Conservation (phyloP, 2,329 filamentous ascomycete genomes). For the Ceratocystis harringtonii region DNA sequence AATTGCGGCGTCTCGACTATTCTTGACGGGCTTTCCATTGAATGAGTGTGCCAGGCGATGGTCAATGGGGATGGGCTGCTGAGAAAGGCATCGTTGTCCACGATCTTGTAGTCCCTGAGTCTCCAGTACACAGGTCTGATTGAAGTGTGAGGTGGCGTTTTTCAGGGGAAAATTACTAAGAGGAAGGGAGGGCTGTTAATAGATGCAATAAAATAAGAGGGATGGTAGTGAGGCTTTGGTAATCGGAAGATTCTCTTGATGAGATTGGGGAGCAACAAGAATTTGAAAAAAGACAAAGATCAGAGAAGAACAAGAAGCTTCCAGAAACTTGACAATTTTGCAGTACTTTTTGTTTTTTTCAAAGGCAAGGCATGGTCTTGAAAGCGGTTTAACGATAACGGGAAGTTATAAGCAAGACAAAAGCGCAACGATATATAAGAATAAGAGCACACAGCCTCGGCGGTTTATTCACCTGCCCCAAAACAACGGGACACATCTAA, state of each 20-base stretch:
- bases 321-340: no score
- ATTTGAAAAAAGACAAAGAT: no score
- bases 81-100: background rate
- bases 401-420: background rate
- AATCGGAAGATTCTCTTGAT: no score
- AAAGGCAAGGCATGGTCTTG: background rate
- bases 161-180: no score
- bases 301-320: no score
- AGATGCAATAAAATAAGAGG: background rate
- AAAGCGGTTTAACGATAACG: background rate
- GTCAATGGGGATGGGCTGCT: background rate
- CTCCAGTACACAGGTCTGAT: background rate
- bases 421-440: background rate
- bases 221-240: background rate
- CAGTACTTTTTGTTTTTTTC: no score
- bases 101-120: background rate
- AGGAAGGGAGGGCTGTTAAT: background rate
- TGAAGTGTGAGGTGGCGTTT: background rate
- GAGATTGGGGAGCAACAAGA: no score
- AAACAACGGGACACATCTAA: background rate
- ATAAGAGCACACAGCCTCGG: background rate
- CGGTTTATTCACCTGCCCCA: background rate
- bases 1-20: background rate
- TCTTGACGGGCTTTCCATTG: background rate
- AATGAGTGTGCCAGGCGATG: background rate